phyloP scores from a whole-genome alignment of 2,329 filamentous ascomycete genomes.

The Capronia epimyces region DNA sequence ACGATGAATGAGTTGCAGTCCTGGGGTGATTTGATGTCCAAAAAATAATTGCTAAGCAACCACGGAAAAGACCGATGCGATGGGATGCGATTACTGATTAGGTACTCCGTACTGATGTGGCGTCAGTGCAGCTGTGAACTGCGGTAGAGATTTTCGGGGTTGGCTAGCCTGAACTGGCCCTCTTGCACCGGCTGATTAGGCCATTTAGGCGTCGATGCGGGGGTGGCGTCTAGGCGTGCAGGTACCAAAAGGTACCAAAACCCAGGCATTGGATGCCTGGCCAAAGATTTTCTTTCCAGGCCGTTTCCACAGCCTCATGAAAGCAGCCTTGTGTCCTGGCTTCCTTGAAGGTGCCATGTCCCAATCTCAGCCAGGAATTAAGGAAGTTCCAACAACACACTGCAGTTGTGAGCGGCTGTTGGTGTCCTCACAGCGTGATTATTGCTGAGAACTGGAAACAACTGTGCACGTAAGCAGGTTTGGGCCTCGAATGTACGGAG shows the following conservation, averaged over 20 bases:
- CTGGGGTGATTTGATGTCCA: background rate
- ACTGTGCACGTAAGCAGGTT: too few species aligned
- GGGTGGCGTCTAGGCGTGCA: background rate
- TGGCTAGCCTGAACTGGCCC: background rate
- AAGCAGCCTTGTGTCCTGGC: too few species aligned
- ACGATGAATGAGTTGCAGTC: background rate
- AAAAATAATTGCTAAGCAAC: slow-evolving; percentile 7
- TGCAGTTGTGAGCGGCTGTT: too few species aligned
- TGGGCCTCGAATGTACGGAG: background rate
- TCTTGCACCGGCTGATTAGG: background rate
- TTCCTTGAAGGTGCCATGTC: too few species aligned
- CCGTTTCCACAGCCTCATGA: background rate
- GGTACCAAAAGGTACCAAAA: background rate
- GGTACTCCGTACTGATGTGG: too few species aligned
- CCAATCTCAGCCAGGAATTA: too few species aligned
- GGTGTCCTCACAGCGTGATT: too few species aligned
- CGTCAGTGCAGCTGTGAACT: too few species aligned
- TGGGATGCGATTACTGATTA: background rate
- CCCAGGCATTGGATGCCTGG: background rate
- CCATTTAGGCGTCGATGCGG: background rate
- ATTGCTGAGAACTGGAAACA: too few species aligned
- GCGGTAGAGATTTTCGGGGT: background rate
- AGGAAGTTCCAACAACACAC: too few species aligned
- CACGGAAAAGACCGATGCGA: background rate
- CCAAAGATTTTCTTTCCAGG: too few species aligned